These are phyloP conservation scores for Lasiosphaeria ovina DNA, from an alignment of 495 filamentous ascomycete genomes.

Conservation along the genomic window DNA sequence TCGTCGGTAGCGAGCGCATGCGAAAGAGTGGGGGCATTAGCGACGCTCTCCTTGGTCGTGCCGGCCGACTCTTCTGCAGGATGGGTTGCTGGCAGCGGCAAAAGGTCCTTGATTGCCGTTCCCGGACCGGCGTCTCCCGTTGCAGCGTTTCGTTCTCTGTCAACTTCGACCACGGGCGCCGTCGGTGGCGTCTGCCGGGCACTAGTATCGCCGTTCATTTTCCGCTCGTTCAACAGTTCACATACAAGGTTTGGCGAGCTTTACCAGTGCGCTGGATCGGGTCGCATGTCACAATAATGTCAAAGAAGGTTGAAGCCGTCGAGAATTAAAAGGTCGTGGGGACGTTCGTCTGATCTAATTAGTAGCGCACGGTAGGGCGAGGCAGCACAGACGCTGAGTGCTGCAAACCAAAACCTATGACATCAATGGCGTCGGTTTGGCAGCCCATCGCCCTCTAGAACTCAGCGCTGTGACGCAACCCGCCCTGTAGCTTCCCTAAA, in stretches of 20 bases:
- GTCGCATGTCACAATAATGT: background rate
- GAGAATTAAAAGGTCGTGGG: background rate
- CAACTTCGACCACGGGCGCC: too few species aligned
- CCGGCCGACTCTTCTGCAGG: constrained; percentile 25
- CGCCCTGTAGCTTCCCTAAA: background rate
- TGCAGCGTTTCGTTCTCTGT: constrained; percentile 2
- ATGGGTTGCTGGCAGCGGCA: constrained; percentile 36
- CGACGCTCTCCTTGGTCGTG: constrained; percentile 19
- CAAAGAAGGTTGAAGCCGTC: background rate
- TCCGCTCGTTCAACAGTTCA: too few species aligned
- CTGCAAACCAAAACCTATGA: background rate
- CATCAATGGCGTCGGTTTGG: constrained; percentile 2
- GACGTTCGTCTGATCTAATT: too few species aligned
- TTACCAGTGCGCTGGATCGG: too few species aligned
- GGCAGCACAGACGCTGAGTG: background rate
- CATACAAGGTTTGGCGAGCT: too few species aligned
- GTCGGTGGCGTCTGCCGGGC: too few species aligned
- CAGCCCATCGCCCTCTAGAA: background rate
- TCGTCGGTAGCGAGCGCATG: constrained; percentile 36
- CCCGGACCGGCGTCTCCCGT: constrained; percentile 27
- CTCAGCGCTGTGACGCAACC: background rate
- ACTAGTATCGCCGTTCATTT: too few species aligned
- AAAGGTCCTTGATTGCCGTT: constrained; percentile 29
- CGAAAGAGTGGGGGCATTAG: constrained; percentile 35
- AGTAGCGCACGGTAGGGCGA: too few species aligned